Conservation (phyloP, 371 early-diverging fungal genomes). For the Mucor racemosus region DNA sequence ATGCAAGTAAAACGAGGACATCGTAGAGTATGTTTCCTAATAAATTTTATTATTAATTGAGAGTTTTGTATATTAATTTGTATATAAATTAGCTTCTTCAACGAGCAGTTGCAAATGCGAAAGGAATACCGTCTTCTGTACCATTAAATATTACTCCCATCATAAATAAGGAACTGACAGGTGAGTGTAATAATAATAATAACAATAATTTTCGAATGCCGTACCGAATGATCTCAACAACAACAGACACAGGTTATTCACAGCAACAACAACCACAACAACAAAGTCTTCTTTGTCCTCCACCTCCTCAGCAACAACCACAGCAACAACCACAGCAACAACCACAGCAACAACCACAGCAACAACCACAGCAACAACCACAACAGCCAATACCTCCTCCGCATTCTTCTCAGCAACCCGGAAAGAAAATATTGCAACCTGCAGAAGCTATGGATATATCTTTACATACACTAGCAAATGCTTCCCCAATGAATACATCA, state of each 20-base stretch:
- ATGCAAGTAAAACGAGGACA: conserved; percentile 58
- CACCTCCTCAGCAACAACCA: neutral
- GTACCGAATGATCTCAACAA: conserved; percentile 10
- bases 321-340: neutral
- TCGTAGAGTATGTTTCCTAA: conserved; percentile 45
- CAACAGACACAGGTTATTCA: conserved; percentile 5
- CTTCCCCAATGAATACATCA: neutral
- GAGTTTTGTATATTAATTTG: neutral
- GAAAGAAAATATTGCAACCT: conserved; percentile 2
- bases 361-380: neutral
- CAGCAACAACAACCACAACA: neutral
- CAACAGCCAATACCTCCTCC: neutral
- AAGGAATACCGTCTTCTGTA: conserved; percentile 31
- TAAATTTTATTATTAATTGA: neutral
- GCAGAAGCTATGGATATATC: conserved; percentile 14
- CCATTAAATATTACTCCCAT: conserved; percentile 30
- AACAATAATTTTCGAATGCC: neutral
- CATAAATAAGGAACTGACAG: conserved; percentile 4
- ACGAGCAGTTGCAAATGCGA: conserved; percentile 41
- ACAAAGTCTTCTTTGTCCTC: no score
- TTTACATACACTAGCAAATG: conserved; percentile 1
- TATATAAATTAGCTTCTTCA: conserved; percentile 35
- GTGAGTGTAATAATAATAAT: neutral
- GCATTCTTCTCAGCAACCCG: neutral
- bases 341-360: neutral